Conservation (phyloP, 805 yeast genomes). For the Hagleromyces aurorensis region DNA sequence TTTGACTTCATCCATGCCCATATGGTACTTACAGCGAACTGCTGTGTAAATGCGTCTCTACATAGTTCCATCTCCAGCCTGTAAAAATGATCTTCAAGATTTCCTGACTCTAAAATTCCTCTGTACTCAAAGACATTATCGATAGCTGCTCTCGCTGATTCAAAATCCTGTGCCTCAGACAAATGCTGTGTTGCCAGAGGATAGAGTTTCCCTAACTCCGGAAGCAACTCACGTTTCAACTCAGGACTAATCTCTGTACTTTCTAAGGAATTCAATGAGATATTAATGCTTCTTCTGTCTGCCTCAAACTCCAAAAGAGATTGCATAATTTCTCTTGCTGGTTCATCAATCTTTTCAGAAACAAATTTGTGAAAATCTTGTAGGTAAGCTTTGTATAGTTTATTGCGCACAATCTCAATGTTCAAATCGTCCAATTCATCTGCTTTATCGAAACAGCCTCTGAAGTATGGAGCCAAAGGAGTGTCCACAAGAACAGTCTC, state of each 20-base stretch:
- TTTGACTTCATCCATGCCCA: conserved; percentile 97
- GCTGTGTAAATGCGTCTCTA: conserved; percentile 91
- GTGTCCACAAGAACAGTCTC: conserved; percentile 91
- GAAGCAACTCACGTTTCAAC: conserved; percentile 68
- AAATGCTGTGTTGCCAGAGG: conserved; percentile 59
- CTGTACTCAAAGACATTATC: conserved; percentile 60
- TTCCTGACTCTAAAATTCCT: conserved; percentile 46
- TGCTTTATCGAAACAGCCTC: conserved; percentile 73
- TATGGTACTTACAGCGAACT: conserved; percentile 78
- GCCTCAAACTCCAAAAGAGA: conserved; percentile 82
- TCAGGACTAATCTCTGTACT: conserved; percentile 49
- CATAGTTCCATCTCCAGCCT: conserved; percentile 87
- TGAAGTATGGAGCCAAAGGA: conserved; percentile 94
- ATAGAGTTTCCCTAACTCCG: conserved; percentile 72
- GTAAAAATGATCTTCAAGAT: conserved; percentile 90
- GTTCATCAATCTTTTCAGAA: conserved; percentile 50
- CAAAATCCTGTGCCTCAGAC: conserved; percentile 72
- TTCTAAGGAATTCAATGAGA: conserved; percentile 74
- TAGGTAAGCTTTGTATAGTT: conserved; percentile 83
- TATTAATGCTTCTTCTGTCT: conserved; percentile 89
- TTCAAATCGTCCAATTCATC: conserved; percentile 92
- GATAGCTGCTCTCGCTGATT: conserved; percentile 62
- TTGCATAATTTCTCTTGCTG: conserved; percentile 76
- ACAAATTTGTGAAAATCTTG: conserved; percentile 77
- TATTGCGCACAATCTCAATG: conserved; percentile 90